These are phyloP conservation scores for Penicillium bialowiezense DNA, from an alignment of 495 filamentous ascomycete species.

Conservation along the genomic window DNA sequence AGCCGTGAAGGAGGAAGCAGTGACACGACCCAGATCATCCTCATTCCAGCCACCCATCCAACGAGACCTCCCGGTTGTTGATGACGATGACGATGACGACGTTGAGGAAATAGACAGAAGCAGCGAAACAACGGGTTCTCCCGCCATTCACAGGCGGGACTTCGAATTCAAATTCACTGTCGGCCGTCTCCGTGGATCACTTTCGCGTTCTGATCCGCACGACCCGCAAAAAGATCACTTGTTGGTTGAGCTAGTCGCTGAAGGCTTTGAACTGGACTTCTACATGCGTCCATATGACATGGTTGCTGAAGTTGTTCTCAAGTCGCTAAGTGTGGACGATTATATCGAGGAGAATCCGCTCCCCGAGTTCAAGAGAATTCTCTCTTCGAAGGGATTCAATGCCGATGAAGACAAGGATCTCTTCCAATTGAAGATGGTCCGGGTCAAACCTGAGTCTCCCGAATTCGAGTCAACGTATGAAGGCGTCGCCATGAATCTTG, in stretches of 20 bases:
- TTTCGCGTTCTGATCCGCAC: conserved; percentile 83
- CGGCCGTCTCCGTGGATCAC: conserved; percentile 84
- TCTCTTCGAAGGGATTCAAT: conserved; percentile 79
- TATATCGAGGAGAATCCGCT: conserved; percentile 85
- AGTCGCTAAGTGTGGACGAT: conserved; percentile 88
- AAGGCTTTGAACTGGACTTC: conserved; percentile 82
- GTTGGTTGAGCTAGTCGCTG: conserved; percentile 86
- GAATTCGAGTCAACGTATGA: conserved; percentile 90
- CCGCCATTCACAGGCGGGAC: conserved; percentile 73
- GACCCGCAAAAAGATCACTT: conserved; percentile 73
- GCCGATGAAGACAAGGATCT: conserved; percentile 75
- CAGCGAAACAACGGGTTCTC: conserved; percentile 54
- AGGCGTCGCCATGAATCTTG: conserved; percentile 87
- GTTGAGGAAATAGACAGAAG: conserved; percentile 54
- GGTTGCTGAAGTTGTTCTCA: conserved; percentile 83
- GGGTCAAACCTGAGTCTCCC: conserved; percentile 86
- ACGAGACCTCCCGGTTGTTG: conserved; percentile 74
- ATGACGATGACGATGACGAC: conserved; percentile 74
- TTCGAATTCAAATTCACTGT: conserved; percentile 97
- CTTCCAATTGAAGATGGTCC: conserved; percentile 81
- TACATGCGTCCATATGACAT: conserved; percentile 88
- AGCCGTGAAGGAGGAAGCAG: conserved; percentile 28
- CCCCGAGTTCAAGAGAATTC: conserved; percentile 92
- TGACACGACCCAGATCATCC: conserved; percentile 49
- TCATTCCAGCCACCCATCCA: conserved; percentile 63